Evolutionary conservation across 2,329 filamentous ascomycete genomes (phyloP), one percentile per base, ranked within the genome.

Genomic region (Hypoxylon sp.): DNA sequence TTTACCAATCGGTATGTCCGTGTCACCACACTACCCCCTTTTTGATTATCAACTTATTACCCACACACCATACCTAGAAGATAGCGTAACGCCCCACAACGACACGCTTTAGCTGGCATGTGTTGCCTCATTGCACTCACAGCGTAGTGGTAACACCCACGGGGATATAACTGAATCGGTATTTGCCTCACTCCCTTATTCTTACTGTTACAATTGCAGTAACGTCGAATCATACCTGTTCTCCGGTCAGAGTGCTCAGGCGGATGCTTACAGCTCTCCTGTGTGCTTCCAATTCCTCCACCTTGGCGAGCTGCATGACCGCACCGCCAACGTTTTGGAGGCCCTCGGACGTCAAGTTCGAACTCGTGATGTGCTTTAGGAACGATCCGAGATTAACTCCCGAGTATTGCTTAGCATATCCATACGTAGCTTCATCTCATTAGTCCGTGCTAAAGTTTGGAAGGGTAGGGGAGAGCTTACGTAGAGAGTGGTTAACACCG

Each of bases 321-420:
- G 96, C 93, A 55, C 84, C 82, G 32, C 95, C 93, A 2, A 99
- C 91, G 73, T 96, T 96, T 72, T 86, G 86, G 67, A 99, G 82
- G 20, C 96, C 96, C 73, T 97, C 87, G 16, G 89, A 87, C 0
- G 93, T 97, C 66, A 99, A 85, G 78, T 97, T 92, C 0, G 93
- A 93, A 81, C 92, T 96, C 36, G 96, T 99, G 75, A 99, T 97
- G 83, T 98, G 93, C 83, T 99, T 99, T 78, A 97, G 87, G 80
- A 97, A 99, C 2, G 95, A 98, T 30, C 88, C 93, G 4, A 99
- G 87, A 79, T 97, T 99, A 75, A 99, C 96, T 54, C 96, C 96
- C 4, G 93, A 97, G 82, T 99, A 99, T 79, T 99, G 96, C 81
- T 97, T 97, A 50, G 96, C 96, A 75, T 97, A 99, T 40, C 96